These are phyloP conservation scores for Orbilia oligospora DNA, from an alignment of 2,329 filamentous ascomycete genomes.

Conservation along the genomic window DNA sequence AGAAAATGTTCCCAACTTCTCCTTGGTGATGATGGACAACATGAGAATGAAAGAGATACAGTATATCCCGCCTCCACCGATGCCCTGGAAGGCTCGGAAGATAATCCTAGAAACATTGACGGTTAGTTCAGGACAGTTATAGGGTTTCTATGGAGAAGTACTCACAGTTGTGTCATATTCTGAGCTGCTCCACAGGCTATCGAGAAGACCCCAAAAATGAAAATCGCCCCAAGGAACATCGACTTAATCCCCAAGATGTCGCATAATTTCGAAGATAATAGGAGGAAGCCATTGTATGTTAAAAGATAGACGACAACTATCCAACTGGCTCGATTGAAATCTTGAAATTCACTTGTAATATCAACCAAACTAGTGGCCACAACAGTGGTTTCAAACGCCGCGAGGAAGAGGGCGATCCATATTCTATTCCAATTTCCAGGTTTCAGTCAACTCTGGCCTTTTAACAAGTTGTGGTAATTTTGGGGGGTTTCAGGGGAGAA, in stretches of 20 bases:
- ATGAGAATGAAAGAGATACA: constrained; percentile 67
- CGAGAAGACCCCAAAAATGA: constrained; percentile 68
- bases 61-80: constrained; percentile 70
- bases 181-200: constrained; percentile 67
- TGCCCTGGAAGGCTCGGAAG: constrained; percentile 68
- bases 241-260: constrained; percentile 69
- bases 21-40: constrained; percentile 66
- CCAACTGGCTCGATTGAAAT: constrained; percentile 68
- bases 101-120: constrained; percentile 64
- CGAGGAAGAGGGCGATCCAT: constrained; percentile 67
- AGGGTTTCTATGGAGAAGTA: constrained; percentile 33
- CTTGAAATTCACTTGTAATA: constrained; percentile 67
- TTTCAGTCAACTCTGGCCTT: constrained; percentile 58
- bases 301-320: constrained; percentile 71
- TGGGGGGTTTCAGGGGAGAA: constrained; percentile 20
- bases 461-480: constrained; percentile 2
- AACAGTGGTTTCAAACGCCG: constrained; percentile 70
- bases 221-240: constrained; percentile 66
- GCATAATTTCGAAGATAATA: constrained; percentile 69
- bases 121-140: not conserved
- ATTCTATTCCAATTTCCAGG: constrained; percentile 32
- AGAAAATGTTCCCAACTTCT: constrained; percentile 66
- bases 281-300: constrained; percentile 69
- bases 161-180: constrained; percentile 66
- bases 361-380: constrained; percentile 71